Conservation (phyloP, 805 yeast genomes). For the Brettanomyces bruxellensis region DNA sequence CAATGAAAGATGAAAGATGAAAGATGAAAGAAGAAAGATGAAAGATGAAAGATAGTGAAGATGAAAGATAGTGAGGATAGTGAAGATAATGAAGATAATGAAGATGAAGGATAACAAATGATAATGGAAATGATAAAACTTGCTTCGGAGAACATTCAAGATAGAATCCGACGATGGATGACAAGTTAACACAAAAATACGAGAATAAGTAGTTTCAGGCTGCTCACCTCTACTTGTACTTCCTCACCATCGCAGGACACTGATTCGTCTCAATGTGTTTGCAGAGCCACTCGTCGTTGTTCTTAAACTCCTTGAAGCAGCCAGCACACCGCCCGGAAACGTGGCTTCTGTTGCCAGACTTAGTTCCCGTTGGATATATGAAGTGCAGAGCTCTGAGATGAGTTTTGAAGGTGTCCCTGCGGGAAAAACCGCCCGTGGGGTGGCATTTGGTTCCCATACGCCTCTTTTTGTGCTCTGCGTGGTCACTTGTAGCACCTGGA, state of each 20-base stretch:
- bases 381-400: conserved; percentile 50
- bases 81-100: too few species aligned
- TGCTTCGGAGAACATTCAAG: too few species aligned
- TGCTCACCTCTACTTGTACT: conserved; percentile 9
- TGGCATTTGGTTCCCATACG: conserved; percentile 34
- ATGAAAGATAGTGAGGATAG: too few species aligned
- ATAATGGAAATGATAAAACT: too few species aligned
- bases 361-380: conserved; percentile 47
- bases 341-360: conserved; percentile 33
- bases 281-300: conserved; percentile 43
- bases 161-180: too few species aligned
- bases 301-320: conserved; percentile 41
- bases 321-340: conserved; percentile 45
- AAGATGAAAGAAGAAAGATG: too few species aligned
- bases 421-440: conserved; percentile 48
- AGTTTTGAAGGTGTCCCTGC: conserved; percentile 52
- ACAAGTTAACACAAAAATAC: too few species aligned
- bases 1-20: too few species aligned
- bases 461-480: not conserved
- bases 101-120: too few species aligned
- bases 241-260: conserved; percentile 27
- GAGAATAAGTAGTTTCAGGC: too few species aligned
- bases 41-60: too few species aligned
- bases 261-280: conserved; percentile 41
- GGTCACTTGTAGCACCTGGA: not conserved